Conservation (phyloP, 176 grass and related monocot genomes). For the Carex kokanica region DNA sequence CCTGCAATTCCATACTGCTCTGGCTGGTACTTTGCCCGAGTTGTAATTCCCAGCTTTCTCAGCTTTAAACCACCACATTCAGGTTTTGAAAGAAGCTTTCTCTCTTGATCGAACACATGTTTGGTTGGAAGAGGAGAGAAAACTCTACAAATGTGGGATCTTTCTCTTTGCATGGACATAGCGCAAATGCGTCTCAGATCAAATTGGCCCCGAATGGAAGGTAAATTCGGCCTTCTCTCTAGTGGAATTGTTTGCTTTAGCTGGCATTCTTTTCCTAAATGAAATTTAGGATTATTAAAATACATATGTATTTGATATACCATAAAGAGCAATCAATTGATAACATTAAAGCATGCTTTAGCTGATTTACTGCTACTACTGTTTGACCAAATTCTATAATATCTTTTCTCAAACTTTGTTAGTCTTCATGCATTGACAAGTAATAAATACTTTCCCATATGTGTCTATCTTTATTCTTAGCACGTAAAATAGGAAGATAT, state of each 20-base stretch:
- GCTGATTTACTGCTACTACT: not conserved
- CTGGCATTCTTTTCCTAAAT: constrained; percentile 49
- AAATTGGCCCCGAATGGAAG: constrained; percentile 28
- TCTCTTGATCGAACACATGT: constrained; percentile 27
- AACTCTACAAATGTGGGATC: constrained; percentile 28
- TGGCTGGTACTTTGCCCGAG: constrained; percentile 52
- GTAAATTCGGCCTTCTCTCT: constrained; percentile 26
- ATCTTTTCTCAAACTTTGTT: not conserved
- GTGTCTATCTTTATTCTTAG: not conserved
- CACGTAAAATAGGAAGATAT: not conserved
- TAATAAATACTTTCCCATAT: not conserved
- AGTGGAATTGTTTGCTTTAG: constrained; percentile 26
- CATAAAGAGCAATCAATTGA: constrained; percentile 27
- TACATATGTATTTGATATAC: constrained; percentile 9
- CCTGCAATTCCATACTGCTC: constrained; percentile 64
- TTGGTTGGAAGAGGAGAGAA: constrained; percentile 27
- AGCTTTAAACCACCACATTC: constrained; percentile 44
- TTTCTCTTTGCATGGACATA: constrained; percentile 26
- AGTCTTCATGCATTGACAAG: not conserved
- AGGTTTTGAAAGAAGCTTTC: constrained; percentile 29
- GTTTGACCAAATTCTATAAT: not conserved
- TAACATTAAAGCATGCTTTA: not conserved
- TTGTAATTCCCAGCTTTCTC: constrained; percentile 52
- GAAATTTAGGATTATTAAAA: not conserved
- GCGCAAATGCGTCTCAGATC: not conserved